phyloP scores from a whole-genome alignment of 441 rosid genomes.

The Gossypium schwendimanii region DNA sequence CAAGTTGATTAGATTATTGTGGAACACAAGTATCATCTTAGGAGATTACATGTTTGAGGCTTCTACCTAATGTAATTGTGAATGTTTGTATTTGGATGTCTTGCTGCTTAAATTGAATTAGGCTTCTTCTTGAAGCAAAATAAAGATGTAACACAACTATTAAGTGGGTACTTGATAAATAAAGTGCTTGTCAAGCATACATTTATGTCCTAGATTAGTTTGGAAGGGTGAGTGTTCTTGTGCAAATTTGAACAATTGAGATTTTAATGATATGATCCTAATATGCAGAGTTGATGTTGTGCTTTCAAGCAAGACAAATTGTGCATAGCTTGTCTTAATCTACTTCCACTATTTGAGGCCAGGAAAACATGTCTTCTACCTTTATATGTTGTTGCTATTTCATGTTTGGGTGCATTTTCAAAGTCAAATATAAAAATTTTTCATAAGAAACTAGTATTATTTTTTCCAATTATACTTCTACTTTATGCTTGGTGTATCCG shows the following conservation, averaged over 20 bases:
- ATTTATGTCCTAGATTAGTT: constrained; percentile 2
- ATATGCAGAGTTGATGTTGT: not conserved
- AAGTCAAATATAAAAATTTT: not conserved
- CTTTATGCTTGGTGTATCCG: not conserved
- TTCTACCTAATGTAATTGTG: not conserved
- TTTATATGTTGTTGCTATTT: not conserved
- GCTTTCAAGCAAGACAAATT: not conserved
- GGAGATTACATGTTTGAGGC: not conserved
- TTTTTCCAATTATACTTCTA: not conserved
- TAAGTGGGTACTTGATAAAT: not conserved
- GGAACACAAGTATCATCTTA: not conserved
- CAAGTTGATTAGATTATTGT: not conserved
- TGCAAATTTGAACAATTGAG: not conserved
- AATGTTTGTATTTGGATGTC: not conserved
- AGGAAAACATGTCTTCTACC: not conserved
- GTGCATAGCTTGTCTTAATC: not conserved
- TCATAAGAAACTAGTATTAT: not conserved
- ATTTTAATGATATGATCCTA: not conserved
- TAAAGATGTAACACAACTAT: not conserved
- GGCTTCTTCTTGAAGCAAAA: constrained; percentile 3
- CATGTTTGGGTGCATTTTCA: not conserved
- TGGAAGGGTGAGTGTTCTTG: not conserved
- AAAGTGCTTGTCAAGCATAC: constrained; percentile 14
- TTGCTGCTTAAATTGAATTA: not conserved
- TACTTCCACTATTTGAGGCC: not conserved